phyloP scores from a whole-genome alignment of 2,329 filamentous ascomycete genomes.

The Pseudonectria foliicola region DNA sequence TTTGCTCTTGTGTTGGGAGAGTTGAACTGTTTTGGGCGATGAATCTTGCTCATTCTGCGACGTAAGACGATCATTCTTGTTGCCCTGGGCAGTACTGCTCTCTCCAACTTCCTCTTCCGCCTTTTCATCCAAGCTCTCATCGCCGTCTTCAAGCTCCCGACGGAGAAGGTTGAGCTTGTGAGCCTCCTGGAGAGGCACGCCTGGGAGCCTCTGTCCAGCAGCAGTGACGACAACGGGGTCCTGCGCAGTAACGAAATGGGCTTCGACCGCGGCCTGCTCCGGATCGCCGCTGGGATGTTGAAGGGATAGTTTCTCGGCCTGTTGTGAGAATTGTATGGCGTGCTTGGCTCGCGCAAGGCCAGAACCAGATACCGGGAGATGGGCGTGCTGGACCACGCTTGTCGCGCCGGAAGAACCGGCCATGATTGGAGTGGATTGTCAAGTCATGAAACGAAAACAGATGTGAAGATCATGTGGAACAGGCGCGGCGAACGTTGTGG shows the following conservation, averaged over 20 bases:
- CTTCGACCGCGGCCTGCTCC: constrained; percentile 48
- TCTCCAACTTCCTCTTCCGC: constrained; percentile 11
- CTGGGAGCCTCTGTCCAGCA: constrained; percentile 59
- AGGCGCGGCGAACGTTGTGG: no score
- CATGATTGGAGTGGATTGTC: background rate
- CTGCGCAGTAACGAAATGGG: constrained; percentile 59
- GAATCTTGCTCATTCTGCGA: constrained; percentile 12
- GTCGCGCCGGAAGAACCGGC: background rate
- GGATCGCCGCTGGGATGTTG: constrained; percentile 24
- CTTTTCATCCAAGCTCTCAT: constrained; percentile 2
- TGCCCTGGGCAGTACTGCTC: constrained; percentile 17
- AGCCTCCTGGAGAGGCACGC: constrained; percentile 63
- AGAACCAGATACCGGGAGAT: constrained; percentile 12
- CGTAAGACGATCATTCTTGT: constrained; percentile 29
- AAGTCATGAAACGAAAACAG: background rate
- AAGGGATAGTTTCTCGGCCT: constrained; percentile 52
- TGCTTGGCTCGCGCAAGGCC: constrained; percentile 24
- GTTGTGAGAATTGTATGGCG: constrained; percentile 52
- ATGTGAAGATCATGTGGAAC: no score
- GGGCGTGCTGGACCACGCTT: constrained; percentile 2
- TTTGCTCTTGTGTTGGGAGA: constrained; percentile 25
- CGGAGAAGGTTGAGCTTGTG: constrained; percentile 60
- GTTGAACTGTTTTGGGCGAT: constrained; percentile 15
- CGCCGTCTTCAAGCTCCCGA: constrained; percentile 34
- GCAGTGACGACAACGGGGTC: constrained; percentile 65